These are phyloP conservation scores for Erodium texanum DNA, from an alignment of 441 rosid species.

Conservation along the genomic window DNA sequence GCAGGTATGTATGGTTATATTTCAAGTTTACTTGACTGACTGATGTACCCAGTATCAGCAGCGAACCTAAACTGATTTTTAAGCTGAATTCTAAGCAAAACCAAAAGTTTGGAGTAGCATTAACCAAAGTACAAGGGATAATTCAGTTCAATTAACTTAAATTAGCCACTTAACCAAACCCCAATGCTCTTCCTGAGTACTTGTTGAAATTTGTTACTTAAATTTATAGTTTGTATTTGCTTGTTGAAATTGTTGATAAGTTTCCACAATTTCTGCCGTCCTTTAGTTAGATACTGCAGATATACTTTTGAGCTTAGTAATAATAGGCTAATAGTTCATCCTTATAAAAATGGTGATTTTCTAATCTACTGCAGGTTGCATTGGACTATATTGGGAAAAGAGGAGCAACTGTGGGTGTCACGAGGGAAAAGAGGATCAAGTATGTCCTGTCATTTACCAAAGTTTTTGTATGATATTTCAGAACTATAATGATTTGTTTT, in stretches of 20 bases:
- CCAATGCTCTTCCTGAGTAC: neutral
- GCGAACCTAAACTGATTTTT: too few species aligned
- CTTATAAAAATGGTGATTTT: neutral
- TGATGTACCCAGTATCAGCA: too few species aligned
- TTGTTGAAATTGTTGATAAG: neutral
- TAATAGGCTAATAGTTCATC: neutral
- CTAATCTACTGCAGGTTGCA: slow-evolving; percentile 59
- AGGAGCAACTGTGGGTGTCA: slow-evolving; percentile 93
- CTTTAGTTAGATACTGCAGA: neutral
- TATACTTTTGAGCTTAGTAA: too few species aligned
- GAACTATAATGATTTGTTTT: slow-evolving; percentile 21
- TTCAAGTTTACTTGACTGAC: too few species aligned
- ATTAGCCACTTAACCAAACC: neutral
- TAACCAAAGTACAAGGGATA: neutral
- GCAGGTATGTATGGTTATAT: slow-evolving; percentile 42
- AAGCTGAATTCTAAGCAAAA: neutral
- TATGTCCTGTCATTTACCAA: slow-evolving; percentile 29
- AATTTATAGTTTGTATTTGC: too few species aligned
- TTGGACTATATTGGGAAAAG: slow-evolving; percentile 92
- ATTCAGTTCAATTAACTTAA: neutral
- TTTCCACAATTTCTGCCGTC: neutral
- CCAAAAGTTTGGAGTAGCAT: neutral
- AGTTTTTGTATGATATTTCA: slow-evolving; percentile 18
- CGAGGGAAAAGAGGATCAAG: slow-evolving; percentile 87
- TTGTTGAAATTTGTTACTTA: neutral